Evolutionary conservation across 805 yeast species (phyloP).

Genomic region (Candida succiphila): DNA sequence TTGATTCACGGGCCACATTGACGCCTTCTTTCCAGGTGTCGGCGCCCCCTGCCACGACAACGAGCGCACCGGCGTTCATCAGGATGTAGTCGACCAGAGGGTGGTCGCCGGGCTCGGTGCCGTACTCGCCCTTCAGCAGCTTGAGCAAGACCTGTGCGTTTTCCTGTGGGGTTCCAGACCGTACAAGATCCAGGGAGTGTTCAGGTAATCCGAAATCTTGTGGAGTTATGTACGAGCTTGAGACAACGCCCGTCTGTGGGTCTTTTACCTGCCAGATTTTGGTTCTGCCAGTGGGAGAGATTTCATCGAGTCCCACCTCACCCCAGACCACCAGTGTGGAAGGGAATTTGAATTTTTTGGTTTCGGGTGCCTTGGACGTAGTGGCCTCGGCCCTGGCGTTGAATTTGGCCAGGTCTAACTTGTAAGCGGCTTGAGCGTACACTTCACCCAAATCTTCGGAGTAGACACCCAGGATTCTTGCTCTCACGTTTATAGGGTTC

Average conservation of each 20-base stretch:
- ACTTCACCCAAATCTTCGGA: conserved; percentile 68
- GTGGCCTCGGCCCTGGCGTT: too few relatives aligned
- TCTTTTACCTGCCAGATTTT: conserved; percentile 62
- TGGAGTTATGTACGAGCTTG: conserved; percentile 44
- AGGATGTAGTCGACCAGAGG: conserved; percentile 86
- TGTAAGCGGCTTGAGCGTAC: conserved; percentile 72
- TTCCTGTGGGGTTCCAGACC: conserved; percentile 79
- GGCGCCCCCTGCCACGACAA: conserved; percentile 65
- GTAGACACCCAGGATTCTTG: conserved; percentile 86
- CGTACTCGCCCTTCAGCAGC: conserved; percentile 33
- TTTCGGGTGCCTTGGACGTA: too few relatives aligned
- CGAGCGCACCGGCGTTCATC: conserved; percentile 81
- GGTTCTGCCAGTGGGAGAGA: conserved; percentile 80
- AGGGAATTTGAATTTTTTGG: conserved; percentile 2
- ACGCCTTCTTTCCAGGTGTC: conserved; percentile 73
- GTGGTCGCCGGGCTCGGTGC: conserved; percentile 31
- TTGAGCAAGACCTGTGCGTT: conserved; percentile 55
- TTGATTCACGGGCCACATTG: conserved; percentile 55
- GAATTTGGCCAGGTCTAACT: conserved; percentile 42
- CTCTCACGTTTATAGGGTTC: conserved; percentile 77
- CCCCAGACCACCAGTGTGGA: conserved; percentile 90
- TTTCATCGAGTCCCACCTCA: conserved; percentile 83
- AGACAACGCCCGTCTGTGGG: conserved; percentile 16
- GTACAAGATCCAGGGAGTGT: conserved; percentile 58
- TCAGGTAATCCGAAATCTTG: conserved; percentile 72